Conservation (phyloP, 176 grass and related monocot genomes). For the maize (Zea mays) region DNA sequence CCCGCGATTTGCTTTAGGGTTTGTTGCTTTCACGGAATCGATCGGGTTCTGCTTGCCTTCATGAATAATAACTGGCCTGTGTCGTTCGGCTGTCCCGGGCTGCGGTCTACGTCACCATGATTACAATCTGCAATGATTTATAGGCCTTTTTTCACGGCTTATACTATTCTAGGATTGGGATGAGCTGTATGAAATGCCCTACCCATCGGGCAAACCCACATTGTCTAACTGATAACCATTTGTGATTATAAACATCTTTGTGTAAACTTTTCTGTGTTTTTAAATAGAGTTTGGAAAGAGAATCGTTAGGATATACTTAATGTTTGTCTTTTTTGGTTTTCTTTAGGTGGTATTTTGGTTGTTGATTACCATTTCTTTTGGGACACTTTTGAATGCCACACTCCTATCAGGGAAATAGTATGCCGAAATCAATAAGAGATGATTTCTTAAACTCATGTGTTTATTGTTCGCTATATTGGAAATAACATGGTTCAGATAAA, state of each 20-base stretch:
- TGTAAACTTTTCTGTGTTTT: neutral
- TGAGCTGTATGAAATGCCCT: neutral
- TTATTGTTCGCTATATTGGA: neutral
- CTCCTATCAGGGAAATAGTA: neutral
- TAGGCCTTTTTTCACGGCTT: neutral
- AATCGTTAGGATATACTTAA: neutral
- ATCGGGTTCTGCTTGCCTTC: constrained; percentile 24
- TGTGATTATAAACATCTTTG: neutral
- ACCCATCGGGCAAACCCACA: neutral
- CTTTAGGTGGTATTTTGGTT: constrained; percentile 1
- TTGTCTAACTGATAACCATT: neutral
- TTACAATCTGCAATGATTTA: neutral
- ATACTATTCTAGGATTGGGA: neutral
- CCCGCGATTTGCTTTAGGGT: neutral
- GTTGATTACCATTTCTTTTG: constrained; percentile 8
- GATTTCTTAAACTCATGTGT: neutral
- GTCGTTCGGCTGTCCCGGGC: neutral
- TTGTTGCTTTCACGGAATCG: neutral
- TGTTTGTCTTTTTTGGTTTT: constrained; percentile 19
- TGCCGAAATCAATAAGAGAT: neutral
- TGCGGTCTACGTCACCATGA: neutral
- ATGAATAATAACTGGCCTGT: neutral
- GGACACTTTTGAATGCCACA: neutral
- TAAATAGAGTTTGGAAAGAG: neutral
- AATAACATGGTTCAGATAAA: constrained; percentile 13